Percentiles rank a stretch among this genome's conserved stretches.
Conservation (phyloP, 148 eudicot genomes). For the Polygonum maritimum region DNA sequence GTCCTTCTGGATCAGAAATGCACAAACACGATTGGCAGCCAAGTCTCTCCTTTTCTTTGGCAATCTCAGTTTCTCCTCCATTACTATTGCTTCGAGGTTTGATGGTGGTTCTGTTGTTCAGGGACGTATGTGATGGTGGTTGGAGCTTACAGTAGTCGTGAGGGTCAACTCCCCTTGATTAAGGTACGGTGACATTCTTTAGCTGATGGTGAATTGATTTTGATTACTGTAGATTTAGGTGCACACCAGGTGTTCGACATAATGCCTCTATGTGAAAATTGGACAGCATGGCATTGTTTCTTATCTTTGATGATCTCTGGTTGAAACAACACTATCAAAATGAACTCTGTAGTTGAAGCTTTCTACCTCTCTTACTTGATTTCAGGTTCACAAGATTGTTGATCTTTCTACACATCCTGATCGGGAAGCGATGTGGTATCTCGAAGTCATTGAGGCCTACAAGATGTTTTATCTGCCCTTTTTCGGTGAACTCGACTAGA, state of each 20-base stretch:
- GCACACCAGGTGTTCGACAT: too few relatives aligned
- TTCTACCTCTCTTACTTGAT: neutral
- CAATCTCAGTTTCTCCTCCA: too few relatives aligned
- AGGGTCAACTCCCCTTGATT: neutral
- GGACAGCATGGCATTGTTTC: too few relatives aligned
- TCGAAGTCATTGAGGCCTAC: constrained; percentile 82
- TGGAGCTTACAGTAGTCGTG: constrained; percentile 33
- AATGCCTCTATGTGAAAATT: too few relatives aligned
- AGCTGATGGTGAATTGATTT: too few relatives aligned
- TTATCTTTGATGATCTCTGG: too few relatives aligned
- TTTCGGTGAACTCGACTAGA: constrained; percentile 17
- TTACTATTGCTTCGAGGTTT: neutral
- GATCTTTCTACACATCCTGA: constrained; percentile 78
- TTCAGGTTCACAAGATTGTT: constrained; percentile 85
- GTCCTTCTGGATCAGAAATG: too few relatives aligned
- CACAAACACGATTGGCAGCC: too few relatives aligned
- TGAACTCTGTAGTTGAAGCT: neutral
- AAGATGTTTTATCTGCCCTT: constrained; percentile 63
- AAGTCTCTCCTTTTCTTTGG: too few relatives aligned
- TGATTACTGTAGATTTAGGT: too few relatives aligned
- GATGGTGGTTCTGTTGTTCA: constrained; percentile 10
- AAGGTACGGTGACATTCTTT: too few relatives aligned
- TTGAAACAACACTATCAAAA: too few relatives aligned
- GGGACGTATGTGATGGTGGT: constrained; percentile 92
- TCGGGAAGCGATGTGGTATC: constrained; percentile 93